Percentiles rank a stretch among this genome's conserved stretches.
These are phyloP conservation scores for Myrmaecium sp. DNA, from an alignment of 2,329 filamentous ascomycete species.

Conservation along the genomic window DNA sequence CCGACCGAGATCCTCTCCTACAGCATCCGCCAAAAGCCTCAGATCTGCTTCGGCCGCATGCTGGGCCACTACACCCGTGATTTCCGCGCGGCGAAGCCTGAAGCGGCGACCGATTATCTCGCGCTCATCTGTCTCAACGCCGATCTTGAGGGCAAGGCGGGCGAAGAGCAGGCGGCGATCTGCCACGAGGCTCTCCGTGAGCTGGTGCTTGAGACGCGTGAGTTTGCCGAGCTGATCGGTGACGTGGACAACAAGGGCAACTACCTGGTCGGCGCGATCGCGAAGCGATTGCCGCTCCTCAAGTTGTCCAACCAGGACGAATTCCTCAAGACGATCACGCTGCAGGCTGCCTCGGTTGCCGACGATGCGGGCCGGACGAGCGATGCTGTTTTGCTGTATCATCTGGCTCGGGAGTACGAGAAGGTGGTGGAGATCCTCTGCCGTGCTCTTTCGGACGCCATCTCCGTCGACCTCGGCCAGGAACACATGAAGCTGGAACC, in stretches of 20 bases:
- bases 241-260: slow-evolving; percentile 78
- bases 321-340: slow-evolving; percentile 80
- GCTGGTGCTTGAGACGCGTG: slow-evolving; percentile 86
- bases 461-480: slow-evolving; percentile 72
- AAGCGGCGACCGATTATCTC: slow-evolving; percentile 85
- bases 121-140: slow-evolving; percentile 80
- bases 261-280: slow-evolving; percentile 72
- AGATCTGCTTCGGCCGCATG: slow-evolving; percentile 89
- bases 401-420: slow-evolving; percentile 89
- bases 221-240: slow-evolving; percentile 85
- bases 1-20: slow-evolving; percentile 47
- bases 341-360: slow-evolving; percentile 79
- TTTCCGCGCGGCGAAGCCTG: slow-evolving; percentile 80
- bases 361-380: slow-evolving; percentile 89
- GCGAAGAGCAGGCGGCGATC: slow-evolving; percentile 59
- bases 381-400: slow-evolving; percentile 86
- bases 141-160: slow-evolving; percentile 58
- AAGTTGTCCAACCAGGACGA: slow-evolving; percentile 63
- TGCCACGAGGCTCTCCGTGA: slow-evolving; percentile 90
- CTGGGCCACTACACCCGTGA: slow-evolving; percentile 90
- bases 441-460: slow-evolving; percentile 73
- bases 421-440: slow-evolving; percentile 84
- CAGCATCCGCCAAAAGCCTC: slow-evolving; percentile 52
- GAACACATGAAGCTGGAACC: slow-evolving; percentile 63
- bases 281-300: slow-evolving; percentile 69